Conservation (phyloP, 73 alveolate genomes). For the Paramecium tetraurelia region DNA sequence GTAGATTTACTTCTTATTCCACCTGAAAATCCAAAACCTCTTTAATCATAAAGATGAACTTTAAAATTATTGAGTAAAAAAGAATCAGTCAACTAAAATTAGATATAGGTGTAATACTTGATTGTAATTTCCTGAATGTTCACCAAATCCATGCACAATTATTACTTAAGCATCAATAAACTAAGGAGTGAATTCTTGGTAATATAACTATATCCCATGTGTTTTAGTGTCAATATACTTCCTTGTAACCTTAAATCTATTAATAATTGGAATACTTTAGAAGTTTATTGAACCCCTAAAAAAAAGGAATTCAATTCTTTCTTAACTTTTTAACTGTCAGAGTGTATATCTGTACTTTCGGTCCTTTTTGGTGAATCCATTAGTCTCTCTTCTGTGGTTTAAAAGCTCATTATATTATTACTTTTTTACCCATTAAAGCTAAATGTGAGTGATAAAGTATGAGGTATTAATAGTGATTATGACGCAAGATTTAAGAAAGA, state of each 20-base stretch:
- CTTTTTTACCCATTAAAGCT: background rate
- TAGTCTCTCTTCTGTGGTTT: background rate
- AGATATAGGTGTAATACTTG: background rate
- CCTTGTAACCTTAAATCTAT: background rate
- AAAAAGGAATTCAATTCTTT: background rate
- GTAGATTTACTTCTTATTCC: background rate
- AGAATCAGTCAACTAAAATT: background rate
- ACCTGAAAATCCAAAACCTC: constrained; percentile 49
- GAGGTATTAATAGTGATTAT: background rate
- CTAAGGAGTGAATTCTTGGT: constrained; percentile 16
- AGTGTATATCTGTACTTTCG: background rate
- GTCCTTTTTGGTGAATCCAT: constrained; percentile 15
- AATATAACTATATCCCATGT: constrained; percentile 27
- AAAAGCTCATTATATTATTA: background rate
- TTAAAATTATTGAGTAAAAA: background rate
- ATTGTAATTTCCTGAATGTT: constrained; percentile 24
- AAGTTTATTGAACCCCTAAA: background rate
- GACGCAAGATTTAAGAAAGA: background rate
- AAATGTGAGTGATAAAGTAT: background rate
- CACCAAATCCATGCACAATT: constrained; percentile 44
- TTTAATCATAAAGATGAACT: constrained; percentile 36
- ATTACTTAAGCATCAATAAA: background rate
- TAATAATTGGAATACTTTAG: background rate
- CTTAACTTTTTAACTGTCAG: background rate
- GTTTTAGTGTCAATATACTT: constrained; percentile 22